Evolutionary conservation across 2,329 filamentous ascomycete species (phyloP).

Genomic region (Leptographium lundbergii): DNA sequence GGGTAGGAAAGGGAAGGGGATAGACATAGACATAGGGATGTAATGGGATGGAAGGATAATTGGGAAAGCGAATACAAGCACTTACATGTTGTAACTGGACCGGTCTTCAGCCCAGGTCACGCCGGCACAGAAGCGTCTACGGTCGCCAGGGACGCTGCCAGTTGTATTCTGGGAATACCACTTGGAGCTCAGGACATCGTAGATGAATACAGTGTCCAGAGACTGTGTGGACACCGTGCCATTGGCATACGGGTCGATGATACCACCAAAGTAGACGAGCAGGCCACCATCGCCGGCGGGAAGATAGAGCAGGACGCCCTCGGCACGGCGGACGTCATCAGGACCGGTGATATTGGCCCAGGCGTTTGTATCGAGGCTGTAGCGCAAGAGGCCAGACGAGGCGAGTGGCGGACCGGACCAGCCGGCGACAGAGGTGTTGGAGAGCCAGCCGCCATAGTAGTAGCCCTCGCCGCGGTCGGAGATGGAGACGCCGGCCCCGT

Average conservation of each 20-base stretch:
- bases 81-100: slow-evolving; percentile 53
- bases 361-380: slow-evolving; percentile 37
- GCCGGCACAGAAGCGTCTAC: slow-evolving; percentile 49
- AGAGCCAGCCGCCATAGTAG: slow-evolving; percentile 51
- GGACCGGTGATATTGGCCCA: slow-evolving; percentile 42
- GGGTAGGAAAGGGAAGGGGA: not conserved
- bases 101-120: slow-evolving; percentile 45
- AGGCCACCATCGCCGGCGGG: slow-evolving; percentile 47
- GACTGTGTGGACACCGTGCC: slow-evolving; percentile 31
- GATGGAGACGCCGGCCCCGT: slow-evolving; percentile 43
- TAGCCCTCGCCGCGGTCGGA: slow-evolving; percentile 43
- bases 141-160: slow-evolving; percentile 36
- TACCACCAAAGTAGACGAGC: slow-evolving; percentile 49
- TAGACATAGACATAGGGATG: not conserved
- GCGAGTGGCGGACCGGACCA: slow-evolving; percentile 37
- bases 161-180: slow-evolving; percentile 48
- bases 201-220: slow-evolving; percentile 42
- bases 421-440: slow-evolving; percentile 35
- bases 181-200: slow-evolving; percentile 44
- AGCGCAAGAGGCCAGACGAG: slow-evolving; percentile 39
- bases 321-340: slow-evolving; percentile 39
- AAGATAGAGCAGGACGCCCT: slow-evolving; percentile 47
- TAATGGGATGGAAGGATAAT: not conserved
- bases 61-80: not conserved
- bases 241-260: slow-evolving; percentile 34